Base-by-base conservation (phyloP, 2,329 filamentous ascomycete genomes). In the Colletotrichum destructivum region DNA sequence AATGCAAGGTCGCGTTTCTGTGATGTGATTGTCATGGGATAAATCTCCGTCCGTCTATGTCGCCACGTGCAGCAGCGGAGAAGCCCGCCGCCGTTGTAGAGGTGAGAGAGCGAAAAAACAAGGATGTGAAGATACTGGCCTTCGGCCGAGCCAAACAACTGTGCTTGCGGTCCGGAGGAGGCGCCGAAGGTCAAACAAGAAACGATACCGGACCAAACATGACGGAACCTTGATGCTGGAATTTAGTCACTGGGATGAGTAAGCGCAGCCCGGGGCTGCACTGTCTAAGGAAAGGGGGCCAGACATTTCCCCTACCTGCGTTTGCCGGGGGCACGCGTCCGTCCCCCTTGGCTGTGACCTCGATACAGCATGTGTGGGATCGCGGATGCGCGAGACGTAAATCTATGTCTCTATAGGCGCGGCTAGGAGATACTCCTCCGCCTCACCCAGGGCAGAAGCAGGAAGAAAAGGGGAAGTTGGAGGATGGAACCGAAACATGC, bases 201-300 rank as follows among this genome's bases (percentile, higher is more conserved):
- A 54, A 21, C 51, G 35, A 8, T 38, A 38, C 35, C 9, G 13
- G 51, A 16, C 31, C 52, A 55, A 12, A 7, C 35, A 63, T 54
- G 49, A 63, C 11, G 38, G 12, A 6, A 16, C 40, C 21, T 31
- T 35, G 23, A 44, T 54, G 35, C 35, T 26, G n/a, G 12, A 12
- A 40, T 62, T 51, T 26, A 40, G 60, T 54, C 35, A 42, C 44
- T 11, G n/a, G 26, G 11, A 46, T 35, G 49, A 64, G 38, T 64
- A 15, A 52, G 49, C 38, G 12, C 9, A 8, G 13, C 6, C 15
- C 16, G 2, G 11, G 23, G 3, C 13, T 35, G 44, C 7, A n/a
- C 16, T 47, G 18, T 21, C 44, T 9, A 16, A 21, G 44, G n/a
- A 46, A n/a, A n/a, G 6, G 44, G 44, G 44, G 44, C 9, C 11